phyloP scores from a whole-genome alignment of 2,329 filamentous ascomycete species.

The Botrytis elliptica region DNA sequence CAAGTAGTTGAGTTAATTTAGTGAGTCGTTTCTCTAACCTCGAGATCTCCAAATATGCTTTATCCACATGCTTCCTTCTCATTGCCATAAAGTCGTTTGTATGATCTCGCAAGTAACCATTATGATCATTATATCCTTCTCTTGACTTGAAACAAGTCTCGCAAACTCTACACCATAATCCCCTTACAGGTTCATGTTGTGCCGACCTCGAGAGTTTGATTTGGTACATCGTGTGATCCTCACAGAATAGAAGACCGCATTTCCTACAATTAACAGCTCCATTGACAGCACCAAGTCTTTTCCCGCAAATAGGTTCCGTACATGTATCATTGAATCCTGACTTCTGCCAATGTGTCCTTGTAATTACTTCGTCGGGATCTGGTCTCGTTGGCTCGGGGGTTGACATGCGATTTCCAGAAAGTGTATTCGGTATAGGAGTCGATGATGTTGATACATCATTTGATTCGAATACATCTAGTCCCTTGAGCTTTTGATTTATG shows the following conservation, averaged over 20 bases:
- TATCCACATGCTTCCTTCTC: slow-evolving; percentile 77
- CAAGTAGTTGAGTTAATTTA: slow-evolving; percentile 80
- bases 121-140: slow-evolving; percentile 90
- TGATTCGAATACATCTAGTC: slow-evolving; percentile 72
- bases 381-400: slow-evolving; percentile 36
- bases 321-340: slow-evolving; percentile 73
- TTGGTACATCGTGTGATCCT: slow-evolving; percentile 98
- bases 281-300: slow-evolving; percentile 72
- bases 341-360: slow-evolving; percentile 84
- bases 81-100: slow-evolving; percentile 67
- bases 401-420: slow-evolving; percentile 40
- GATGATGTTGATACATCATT: slow-evolving; percentile 55
- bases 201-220: slow-evolving; percentile 94
- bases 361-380: slow-evolving; percentile 90
- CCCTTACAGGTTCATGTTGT: slow-evolving; percentile 82
- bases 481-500: slow-evolving; percentile 73
- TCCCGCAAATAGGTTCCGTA: slow-evolving; percentile 82
- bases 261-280: slow-evolving; percentile 91
- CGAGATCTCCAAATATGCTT: slow-evolving; percentile 82
- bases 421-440: slow-evolving; percentile 36
- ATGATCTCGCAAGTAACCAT: slow-evolving; percentile 69
- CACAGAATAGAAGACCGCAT: slow-evolving; percentile 91
- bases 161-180: slow-evolving; percentile 91
- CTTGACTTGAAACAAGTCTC: slow-evolving; percentile 99
- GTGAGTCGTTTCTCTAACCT: slow-evolving; percentile 89